phyloP scores from a whole-genome alignment of 495 filamentous ascomycete species.

The Cenococcum geophilum region DNA sequence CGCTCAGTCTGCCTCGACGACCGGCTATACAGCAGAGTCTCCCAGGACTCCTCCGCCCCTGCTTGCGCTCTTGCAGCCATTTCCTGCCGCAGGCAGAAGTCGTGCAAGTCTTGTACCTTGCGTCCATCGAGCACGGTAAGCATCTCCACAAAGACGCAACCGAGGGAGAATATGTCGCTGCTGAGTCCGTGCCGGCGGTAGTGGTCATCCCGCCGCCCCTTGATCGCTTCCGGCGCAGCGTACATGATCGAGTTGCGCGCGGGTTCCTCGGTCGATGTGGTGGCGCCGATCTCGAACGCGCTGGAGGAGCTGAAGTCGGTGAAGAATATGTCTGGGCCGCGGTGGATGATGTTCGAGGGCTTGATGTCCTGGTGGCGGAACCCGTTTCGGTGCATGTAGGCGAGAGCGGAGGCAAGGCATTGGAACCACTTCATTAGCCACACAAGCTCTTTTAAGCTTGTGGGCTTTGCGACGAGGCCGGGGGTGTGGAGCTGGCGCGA shows the following conservation, averaged over 20 bases:
- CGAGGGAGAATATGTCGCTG: constrained; percentile 13
- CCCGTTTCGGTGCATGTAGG: constrained; percentile 17
- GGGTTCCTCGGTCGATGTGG: constrained; percentile 24
- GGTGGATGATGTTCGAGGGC: constrained; percentile 14
- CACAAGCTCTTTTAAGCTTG: neutral
- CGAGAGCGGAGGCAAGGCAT: constrained; percentile 14
- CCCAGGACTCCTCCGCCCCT: too few species aligned
- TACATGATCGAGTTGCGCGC: constrained; percentile 22
- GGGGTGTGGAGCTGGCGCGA: neutral
- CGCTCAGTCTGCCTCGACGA: too few species aligned
- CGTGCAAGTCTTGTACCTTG: neutral
- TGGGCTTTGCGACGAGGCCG: neutral
- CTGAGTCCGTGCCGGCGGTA: neutral
- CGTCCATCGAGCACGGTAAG: constrained; percentile 2
- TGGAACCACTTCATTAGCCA: constrained; percentile 17
- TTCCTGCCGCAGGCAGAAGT: neutral
- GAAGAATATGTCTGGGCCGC: constrained; percentile 11
- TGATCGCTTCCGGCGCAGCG: constrained; percentile 21
- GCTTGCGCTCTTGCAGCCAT: too few species aligned
- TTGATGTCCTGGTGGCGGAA: constrained; percentile 20
- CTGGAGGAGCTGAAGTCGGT: constrained; percentile 21
- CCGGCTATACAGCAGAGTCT: too few species aligned
- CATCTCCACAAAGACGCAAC: constrained; percentile 16
- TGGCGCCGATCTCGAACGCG: constrained; percentile 15
- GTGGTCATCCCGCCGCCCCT: neutral